Percentiles rank a stretch among this genome's conserved stretches.
Evolutionary conservation across 2,329 filamentous ascomycete genomes (phyloP).

Genomic region (Arthrinium phaeospermum): DNA sequence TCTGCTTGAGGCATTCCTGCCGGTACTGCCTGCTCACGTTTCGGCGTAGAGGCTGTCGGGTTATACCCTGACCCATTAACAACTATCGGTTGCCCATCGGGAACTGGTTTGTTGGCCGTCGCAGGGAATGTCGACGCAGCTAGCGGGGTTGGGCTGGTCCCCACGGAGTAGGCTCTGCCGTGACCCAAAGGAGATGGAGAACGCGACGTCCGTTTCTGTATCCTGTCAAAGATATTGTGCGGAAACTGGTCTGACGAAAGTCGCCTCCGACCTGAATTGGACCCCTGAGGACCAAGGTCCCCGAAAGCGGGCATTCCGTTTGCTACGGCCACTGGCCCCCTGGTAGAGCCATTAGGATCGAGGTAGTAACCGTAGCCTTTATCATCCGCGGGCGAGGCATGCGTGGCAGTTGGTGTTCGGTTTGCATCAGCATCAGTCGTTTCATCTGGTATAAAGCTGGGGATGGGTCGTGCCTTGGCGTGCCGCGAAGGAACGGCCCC

Average conservation of each 20-base stretch:
- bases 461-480: constrained; percentile 56
- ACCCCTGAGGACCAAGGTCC: constrained; percentile 47
- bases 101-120: constrained; percentile 38
- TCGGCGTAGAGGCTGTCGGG: constrained; percentile 29
- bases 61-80: constrained; percentile 49
- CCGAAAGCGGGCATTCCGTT: constrained; percentile 53
- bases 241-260: constrained; percentile 60
- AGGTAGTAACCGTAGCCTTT: constrained; percentile 48
- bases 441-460: constrained; percentile 63
- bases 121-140: constrained; percentile 46
- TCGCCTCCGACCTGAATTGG: constrained; percentile 48
- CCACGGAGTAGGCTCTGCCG: constrained; percentile 49
- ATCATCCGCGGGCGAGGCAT: constrained; percentile 56
- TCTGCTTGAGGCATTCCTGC: constrained; percentile 33
- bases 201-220: constrained; percentile 55
- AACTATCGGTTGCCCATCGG: constrained; percentile 45
- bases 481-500: constrained; percentile 43
- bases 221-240: constrained; percentile 59
- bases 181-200: constrained; percentile 63
- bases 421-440: constrained; percentile 51
- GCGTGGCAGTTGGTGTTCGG: constrained; percentile 39
- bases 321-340: constrained; percentile 34
- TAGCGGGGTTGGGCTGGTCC: constrained; percentile 47
- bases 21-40: constrained; percentile 30
- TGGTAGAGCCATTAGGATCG: constrained; percentile 34